phyloP scores from a whole-genome alignment of 1,284 basidiomycete genomes.

The Golubevia pallescens region DNA sequence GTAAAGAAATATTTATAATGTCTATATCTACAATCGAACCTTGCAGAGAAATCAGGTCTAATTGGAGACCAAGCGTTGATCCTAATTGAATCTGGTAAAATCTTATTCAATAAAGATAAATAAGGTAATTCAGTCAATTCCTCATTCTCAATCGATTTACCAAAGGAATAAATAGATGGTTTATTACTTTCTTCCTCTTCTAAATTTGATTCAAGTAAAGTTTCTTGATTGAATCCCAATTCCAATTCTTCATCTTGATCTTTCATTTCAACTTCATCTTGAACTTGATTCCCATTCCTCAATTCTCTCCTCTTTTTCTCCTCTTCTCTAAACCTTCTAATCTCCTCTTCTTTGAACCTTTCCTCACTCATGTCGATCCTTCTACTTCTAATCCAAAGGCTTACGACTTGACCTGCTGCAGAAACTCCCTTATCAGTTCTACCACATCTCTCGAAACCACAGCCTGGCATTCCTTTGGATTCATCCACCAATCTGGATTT shows the following conservation, averaged over 20 bases:
- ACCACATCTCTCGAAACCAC: conserved; percentile 88
- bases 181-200: no score
- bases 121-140: conserved; percentile 71
- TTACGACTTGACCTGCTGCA: conserved; percentile 90
- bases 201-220: no score
- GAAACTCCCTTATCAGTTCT: conserved; percentile 94
- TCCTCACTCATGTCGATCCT: conserved; percentile 17
- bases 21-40: conserved; percentile 83
- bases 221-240: no score
- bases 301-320: no score
- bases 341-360: background rate
- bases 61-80: conserved; percentile 96
- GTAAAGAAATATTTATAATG: conserved; percentile 96
- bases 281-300: no score
- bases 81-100: conserved; percentile 86
- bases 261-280: no score
- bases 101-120: conserved; percentile 80
- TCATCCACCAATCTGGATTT: conserved; percentile 47
- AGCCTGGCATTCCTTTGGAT: conserved; percentile 66
- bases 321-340: no score
- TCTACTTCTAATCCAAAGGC: conserved; percentile 72
- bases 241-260: no score
- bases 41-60: conserved; percentile 78
- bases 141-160: no score
- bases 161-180: no score